Evolutionary conservation across 2,329 filamentous ascomycete species (phyloP), one percentile per base, ranked within the genome.

Genomic region (Hypoxylon sp.): DNA sequence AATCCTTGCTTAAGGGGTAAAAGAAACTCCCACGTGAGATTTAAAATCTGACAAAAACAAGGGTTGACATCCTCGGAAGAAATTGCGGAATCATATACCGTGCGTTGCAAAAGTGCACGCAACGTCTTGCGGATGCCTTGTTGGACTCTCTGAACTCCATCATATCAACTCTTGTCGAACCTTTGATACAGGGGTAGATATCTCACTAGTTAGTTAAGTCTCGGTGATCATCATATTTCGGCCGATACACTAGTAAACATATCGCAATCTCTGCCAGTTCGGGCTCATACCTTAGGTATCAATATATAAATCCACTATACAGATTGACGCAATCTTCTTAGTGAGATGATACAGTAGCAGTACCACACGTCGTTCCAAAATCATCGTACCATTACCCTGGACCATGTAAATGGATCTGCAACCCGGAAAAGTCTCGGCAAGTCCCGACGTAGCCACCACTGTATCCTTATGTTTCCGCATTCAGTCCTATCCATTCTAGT

Each of bases 1-100:
- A 35, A 65, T 39, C 67, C 63, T 52, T 70, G 67, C 48, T 29
- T 57, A 10, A 65, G 48, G 48, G 59, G 33, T 44, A 37, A 24
- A 19, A 48, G 39, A 33, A 52, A 44, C 24, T 29, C n/a, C 53
- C 63, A 63, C 67, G 67, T 69, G 66, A 69, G 33, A 19, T 52
- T 62, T 31, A 46, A 58, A 66, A 57, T 64, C 52, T 59, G 33
- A 59, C 51, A 44, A 66, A 47, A 22, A 44, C 63, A 59, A 59
- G 66, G 63, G 63, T 59, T 6, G 10, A 63, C n/a, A 31, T 26
- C 29, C 57, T 59, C 22, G 29, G 42, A n/a, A 31, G 31, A 47
- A 42, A 61, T 61, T 52, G 39, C 46, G 42, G 24, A 31, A 47
- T 44, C 29, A 60, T 53, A 44, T 35, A 39, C 17, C n/a, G 14